Percentiles rank a stretch among this genome's conserved stretches.
Evolutionary conservation across 2,329 filamentous ascomycete species (phyloP).

Genomic region (Conoideocrella luteorostrata): DNA sequence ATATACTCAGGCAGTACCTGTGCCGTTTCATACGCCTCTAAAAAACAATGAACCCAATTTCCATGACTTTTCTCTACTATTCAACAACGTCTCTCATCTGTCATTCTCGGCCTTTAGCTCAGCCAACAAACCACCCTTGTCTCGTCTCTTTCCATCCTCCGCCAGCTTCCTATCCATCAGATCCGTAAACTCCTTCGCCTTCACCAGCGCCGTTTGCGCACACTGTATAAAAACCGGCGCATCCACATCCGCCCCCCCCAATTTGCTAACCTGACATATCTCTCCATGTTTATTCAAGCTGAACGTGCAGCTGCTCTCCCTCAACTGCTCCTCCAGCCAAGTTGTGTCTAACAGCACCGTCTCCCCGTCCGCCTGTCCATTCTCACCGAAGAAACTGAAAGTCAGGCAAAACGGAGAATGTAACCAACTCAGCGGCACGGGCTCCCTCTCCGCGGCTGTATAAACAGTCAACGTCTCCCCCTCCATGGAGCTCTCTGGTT

Average conservation of each 20-base stretch:
- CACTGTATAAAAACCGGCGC: slow-evolving; percentile 72
- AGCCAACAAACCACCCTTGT: slow-evolving; percentile 71
- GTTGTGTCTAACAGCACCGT: slow-evolving; percentile 63
- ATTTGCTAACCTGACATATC: slow-evolving; percentile 85
- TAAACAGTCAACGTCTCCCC: slow-evolving; percentile 82
- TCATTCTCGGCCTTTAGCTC: slow-evolving; percentile 81
- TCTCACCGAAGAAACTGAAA: slow-evolving; percentile 74
- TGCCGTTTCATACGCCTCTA: slow-evolving; percentile 4
- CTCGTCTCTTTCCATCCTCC: slow-evolving; percentile 69
- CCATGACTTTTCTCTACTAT: slow-evolving; percentile 11
- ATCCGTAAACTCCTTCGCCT: slow-evolving; percentile 72
- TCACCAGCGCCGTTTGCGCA: slow-evolving; percentile 65
- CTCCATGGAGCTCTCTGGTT: slow-evolving; percentile 81
- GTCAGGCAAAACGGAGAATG: slow-evolving; percentile 90
- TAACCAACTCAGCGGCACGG: slow-evolving; percentile 81
- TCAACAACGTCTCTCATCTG: slow-evolving; percentile 43
- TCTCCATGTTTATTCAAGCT: slow-evolving; percentile 87
- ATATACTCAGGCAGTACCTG: too few species aligned
- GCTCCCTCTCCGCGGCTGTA: slow-evolving; percentile 77
- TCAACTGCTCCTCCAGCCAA: slow-evolving; percentile 68
- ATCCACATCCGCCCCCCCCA: slow-evolving; percentile 77
- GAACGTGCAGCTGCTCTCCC: slow-evolving; percentile 68
- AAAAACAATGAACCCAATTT: slow-evolving; percentile 3
- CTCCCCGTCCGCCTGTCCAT: slow-evolving; percentile 51
- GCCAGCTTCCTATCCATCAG: slow-evolving; percentile 67